Evolutionary conservation across 768 basidiomycete species (phyloP), one percentile per base, ranked within the genome.

Genomic region (Xerocomus potaroensis): DNA sequence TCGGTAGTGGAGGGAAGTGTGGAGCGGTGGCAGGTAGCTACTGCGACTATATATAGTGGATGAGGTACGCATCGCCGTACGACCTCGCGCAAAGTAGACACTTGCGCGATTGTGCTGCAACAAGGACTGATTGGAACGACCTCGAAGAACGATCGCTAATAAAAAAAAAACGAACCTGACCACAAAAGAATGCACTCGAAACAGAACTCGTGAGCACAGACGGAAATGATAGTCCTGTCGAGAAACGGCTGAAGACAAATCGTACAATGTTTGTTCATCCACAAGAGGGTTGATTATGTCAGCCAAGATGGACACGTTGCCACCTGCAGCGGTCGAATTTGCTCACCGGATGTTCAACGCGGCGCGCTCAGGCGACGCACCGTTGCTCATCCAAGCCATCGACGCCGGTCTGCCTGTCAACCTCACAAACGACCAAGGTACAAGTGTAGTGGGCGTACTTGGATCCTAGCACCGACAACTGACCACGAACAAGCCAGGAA

Each of bases 131-230:
- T 18, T 15, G n/a, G n/a, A n/a, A n/a, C n/a, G 40, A 3, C 9
- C 36, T 22, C 16, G 23, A 11, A 11, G 7, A 22, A 24, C 34
- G 18, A 34, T 9, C 11, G 10, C 19, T 3, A 12, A 23, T 9
- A 3, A n/a, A 5, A 10, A n/a, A n/a, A 8, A 12, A n/a, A 69
- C 77, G 54, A 49, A 88, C 88, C 84, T 43, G 87, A 78, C 93
- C 92, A 95, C 1, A 92, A 68, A 38, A 86, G 70, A 19, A 96
- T 74, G 63, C 93, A 97, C 46, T 90, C 87, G 54, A 95, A 95
- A 59, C 93, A 97, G 60, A 94, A 94, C 59, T 89, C 87, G 71
- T 97, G 93, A 2, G 89, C 87, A 65, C 93, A 96, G 8, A 72
- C 75, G 2, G 91, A 89, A 21, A 95, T 72, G 31, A 94, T 76